A percentile compares a stretch with the other conserved stretches of the same genome.
These are phyloP conservation scores for Capronia americana DNA, from an alignment of 2,329 filamentous ascomycete species.

Conservation along the genomic window DNA sequence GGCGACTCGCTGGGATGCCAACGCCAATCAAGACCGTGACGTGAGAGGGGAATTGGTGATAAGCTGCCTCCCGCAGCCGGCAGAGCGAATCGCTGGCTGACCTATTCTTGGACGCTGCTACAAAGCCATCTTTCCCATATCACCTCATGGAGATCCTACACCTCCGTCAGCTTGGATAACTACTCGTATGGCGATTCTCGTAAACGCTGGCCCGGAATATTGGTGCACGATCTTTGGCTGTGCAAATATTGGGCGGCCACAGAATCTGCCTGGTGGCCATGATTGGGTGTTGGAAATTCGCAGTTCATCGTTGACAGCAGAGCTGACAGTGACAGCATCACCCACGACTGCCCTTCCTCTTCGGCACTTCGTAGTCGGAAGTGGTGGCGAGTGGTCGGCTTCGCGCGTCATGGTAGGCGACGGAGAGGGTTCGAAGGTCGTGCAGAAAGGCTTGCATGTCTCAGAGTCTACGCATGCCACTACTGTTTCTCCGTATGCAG, in stretches of 20 bases:
- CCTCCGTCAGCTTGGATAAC: constrained; percentile 13
- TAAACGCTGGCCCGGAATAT: constrained; percentile 16
- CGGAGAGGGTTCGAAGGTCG: constrained; percentile 19
- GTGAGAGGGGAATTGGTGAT: constrained; percentile 30
- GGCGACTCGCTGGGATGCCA: constrained; percentile 33
- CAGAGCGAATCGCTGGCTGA: constrained; percentile 33
- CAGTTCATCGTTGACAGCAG: neutral
- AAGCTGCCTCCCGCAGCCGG: constrained; percentile 27
- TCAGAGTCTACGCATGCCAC: constrained; percentile 31
- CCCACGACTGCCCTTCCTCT: constrained; percentile 3
- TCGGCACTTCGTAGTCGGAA: constrained; percentile 1
- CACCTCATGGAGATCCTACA: constrained; percentile 2
- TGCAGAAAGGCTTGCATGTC: constrained; percentile 32
- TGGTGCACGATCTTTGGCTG: neutral
- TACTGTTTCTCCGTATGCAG: constrained; percentile 30
- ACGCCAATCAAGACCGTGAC: constrained; percentile 38
- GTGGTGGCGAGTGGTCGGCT: constrained; percentile 20
- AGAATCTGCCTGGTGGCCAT: constrained; percentile 2
- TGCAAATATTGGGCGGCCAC: neutral
- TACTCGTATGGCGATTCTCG: constrained; percentile 10
- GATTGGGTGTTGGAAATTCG: constrained; percentile 14
- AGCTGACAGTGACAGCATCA: constrained; percentile 16
- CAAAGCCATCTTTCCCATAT: constrained; percentile 20
- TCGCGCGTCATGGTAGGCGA: constrained; percentile 7
- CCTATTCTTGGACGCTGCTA: constrained; percentile 35